A percentile compares a stretch with the other conserved stretches of the same genome.
Evolutionary conservation across 345 rosid species (phyloP).

Genomic region (Dovyalis caffra): DNA sequence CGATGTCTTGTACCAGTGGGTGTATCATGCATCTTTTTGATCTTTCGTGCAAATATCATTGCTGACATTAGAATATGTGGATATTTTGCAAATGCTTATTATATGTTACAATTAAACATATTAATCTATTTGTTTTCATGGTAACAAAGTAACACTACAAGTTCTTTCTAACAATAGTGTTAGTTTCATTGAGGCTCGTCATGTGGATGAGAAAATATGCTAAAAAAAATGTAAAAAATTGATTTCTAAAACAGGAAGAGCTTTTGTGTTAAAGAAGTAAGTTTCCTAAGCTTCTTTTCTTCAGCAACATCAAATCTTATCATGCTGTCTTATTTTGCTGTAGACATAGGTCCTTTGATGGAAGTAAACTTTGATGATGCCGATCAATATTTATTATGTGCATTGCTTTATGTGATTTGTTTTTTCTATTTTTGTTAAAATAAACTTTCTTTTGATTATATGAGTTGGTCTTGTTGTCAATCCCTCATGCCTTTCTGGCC

Average conservation of each 20-base stretch:
- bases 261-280: too few relatives aligned
- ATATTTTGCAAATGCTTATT: neutral
- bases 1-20: slow-evolving; percentile 42
- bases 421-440: neutral
- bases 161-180: neutral
- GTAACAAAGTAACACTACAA: neutral
- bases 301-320: too few relatives aligned
- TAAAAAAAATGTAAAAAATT: too few relatives aligned
- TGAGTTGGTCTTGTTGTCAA: neutral
- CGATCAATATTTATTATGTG: too few relatives aligned
- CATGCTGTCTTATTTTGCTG: too few relatives aligned
- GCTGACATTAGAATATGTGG: neutral
- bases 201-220: too few relatives aligned
- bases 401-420: too few relatives aligned
- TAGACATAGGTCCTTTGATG: too few relatives aligned
- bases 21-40: neutral
- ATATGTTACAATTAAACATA: neutral
- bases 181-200: too few relatives aligned
- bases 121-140: neutral
- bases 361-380: too few relatives aligned
- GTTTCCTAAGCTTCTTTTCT: too few relatives aligned
- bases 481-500: neutral
- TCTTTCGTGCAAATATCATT: neutral
- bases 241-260: too few relatives aligned
- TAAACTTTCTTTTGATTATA: neutral